Evolutionary conservation across 2,329 filamentous ascomycete species (phyloP).

Genomic region (Aspergillus aculeatus): DNA sequence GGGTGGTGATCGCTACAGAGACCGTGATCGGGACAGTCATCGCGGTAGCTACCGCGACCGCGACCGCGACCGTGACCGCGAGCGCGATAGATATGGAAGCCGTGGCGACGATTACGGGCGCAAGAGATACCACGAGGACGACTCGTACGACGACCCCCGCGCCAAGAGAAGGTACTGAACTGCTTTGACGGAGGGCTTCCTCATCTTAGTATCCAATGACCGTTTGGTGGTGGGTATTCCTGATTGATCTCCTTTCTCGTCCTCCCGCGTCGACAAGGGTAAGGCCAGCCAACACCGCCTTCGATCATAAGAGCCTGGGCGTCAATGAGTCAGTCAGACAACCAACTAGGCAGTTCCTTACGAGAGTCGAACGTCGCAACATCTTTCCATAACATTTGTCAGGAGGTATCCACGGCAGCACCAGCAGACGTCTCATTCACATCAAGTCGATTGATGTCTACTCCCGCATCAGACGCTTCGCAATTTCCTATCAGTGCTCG

Average conservation of each 20-base stretch:
- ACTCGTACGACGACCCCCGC: constrained; percentile 73
- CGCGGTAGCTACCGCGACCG: constrained; percentile 36
- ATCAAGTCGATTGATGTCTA: constrained; percentile 4
- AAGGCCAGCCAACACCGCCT: constrained; percentile 24
- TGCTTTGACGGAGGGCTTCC: constrained; percentile 12
- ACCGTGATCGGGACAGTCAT: constrained; percentile 59
- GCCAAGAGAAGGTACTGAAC: constrained; percentile 59
- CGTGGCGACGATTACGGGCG: constrained; percentile 54
- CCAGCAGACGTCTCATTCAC: background rate
- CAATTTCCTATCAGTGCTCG: background rate
- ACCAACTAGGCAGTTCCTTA: constrained; percentile 14
- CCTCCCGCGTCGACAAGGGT: constrained; percentile 35
- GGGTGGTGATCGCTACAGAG: constrained; percentile 49
- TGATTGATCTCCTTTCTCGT: constrained; percentile 30
- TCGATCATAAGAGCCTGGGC: background rate
- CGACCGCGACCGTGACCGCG: constrained; percentile 50
- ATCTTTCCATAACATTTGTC: background rate
- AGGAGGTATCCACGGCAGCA: constrained; percentile 8
- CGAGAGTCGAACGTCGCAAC: constrained; percentile 18
- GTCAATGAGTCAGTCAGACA: background rate
- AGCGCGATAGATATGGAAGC: constrained; percentile 48
- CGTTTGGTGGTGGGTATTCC: constrained; percentile 48
- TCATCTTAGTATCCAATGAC: constrained; percentile 23
- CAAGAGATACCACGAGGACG: constrained; percentile 73
- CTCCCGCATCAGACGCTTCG: background rate